Conservation (phyloP, 345 rosid species). For the Brassica cretica region DNA sequence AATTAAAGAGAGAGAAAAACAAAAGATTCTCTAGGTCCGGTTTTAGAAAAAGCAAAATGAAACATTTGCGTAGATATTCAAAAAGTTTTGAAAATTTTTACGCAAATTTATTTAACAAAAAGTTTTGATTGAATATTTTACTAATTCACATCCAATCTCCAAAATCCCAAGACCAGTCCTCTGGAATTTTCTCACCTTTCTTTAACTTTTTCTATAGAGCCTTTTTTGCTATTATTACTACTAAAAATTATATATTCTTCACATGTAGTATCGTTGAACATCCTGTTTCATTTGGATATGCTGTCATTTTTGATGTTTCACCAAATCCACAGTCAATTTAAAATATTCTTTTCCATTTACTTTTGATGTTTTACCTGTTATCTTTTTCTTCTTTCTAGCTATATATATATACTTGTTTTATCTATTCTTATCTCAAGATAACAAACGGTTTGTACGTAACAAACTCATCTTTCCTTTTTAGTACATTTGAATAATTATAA, state of each 20-base stretch:
- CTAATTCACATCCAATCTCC: too few species aligned
- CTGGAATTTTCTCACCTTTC: too few species aligned
- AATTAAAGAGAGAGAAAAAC: too few species aligned
- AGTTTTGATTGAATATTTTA: too few species aligned
- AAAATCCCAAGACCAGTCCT: too few species aligned
- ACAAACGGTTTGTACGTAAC: not conserved
- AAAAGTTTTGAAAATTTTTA: too few species aligned
- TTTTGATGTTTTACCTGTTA: not conserved
- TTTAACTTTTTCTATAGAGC: too few species aligned
- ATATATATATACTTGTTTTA: not conserved
- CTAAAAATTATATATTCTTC: not conserved
- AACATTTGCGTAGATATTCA: too few species aligned
- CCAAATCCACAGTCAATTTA: not conserved
- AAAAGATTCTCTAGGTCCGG: too few species aligned
- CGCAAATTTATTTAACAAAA: too few species aligned
- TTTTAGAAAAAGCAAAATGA: too few species aligned
- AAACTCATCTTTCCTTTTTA: constrained; percentile 7
- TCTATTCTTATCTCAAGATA: not conserved
- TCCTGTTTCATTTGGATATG: not conserved
- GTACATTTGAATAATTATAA: constrained; percentile 4
- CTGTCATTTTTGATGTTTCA: constrained; percentile 10
- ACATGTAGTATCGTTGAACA: not conserved
- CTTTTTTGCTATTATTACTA: too few species aligned
- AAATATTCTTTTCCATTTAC: not conserved
- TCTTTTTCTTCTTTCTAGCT: not conserved